Evolutionary conservation across 371 early-diverging fungal species (phyloP).

Genomic region (Mucor ambiguus): DNA sequence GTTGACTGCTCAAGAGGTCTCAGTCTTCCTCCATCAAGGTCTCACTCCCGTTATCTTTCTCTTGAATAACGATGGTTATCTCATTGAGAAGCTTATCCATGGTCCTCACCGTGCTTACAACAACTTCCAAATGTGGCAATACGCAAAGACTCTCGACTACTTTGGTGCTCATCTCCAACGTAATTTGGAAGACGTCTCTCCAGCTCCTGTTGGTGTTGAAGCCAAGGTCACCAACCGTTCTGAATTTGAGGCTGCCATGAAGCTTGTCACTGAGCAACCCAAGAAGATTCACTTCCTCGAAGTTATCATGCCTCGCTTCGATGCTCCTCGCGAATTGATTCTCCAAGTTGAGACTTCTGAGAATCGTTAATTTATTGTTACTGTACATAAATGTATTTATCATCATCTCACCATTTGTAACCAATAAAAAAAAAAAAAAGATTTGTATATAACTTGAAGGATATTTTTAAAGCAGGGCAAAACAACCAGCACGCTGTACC

Average conservation of each 20-base stretch:
- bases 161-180: constrained; percentile 35
- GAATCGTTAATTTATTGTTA: constrained; percentile 15
- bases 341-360: constrained; percentile 33
- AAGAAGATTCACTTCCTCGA: constrained; percentile 41
- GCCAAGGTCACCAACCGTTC: constrained; percentile 28
- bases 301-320: constrained; percentile 41
- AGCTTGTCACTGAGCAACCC: constrained; percentile 18
- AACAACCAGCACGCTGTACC: no score
- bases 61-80: constrained; percentile 57
- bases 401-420: neutral
- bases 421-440: neutral
- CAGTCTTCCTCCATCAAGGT: constrained; percentile 51
- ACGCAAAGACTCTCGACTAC: constrained; percentile 44
- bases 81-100: constrained; percentile 55
- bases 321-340: constrained; percentile 40
- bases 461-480: no score
- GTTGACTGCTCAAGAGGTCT: constrained; percentile 49
- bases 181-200: constrained; percentile 17
- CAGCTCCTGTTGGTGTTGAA: constrained; percentile 25
- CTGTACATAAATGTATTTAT: neutral
- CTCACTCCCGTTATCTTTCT: constrained; percentile 48
- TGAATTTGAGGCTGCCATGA: constrained; percentile 39
- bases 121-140: constrained; percentile 52
- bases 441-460: neutral
- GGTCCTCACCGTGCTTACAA: constrained; percentile 50